Evolutionary conservation across 345 rosid species (phyloP).

Genomic region (Sisymbrium irio): DNA sequence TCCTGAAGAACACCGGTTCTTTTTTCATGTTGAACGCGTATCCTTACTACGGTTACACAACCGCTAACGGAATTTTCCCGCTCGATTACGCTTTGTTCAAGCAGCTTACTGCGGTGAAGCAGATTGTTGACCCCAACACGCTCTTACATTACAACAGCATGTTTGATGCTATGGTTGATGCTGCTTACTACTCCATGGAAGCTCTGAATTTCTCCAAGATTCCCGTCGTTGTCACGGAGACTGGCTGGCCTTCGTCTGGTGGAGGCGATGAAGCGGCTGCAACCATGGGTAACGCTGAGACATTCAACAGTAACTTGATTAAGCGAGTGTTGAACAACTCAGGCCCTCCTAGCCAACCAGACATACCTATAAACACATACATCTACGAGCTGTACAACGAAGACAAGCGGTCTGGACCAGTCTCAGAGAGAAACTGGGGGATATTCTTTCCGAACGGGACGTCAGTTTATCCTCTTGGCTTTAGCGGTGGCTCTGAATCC

Average conservation of each 20-base stretch:
- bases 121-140: conserved; percentile 98
- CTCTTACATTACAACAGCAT: conserved; percentile 81
- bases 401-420: conserved; percentile 72
- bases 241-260: conserved; percentile 98
- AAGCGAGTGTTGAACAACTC: conserved; percentile 69
- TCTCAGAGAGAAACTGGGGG: conserved; percentile 90
- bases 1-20: conserved; percentile 80
- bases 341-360: conserved; percentile 86
- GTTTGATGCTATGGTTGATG: conserved; percentile 99
- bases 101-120: conserved; percentile 70
- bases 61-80: conserved; percentile 82
- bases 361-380: conserved; percentile 64
- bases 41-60: conserved; percentile 87
- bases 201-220: conserved; percentile 66
- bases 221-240: conserved; percentile 78
- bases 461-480: conserved; percentile 62
- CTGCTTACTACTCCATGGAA: conserved; percentile 84
- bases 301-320: conserved; percentile 72
- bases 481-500: conserved; percentile 34
- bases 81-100: conserved; percentile 83
- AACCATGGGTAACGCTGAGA: conserved; percentile 62
- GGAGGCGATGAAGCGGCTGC: conserved; percentile 81
- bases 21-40: conserved; percentile 91
- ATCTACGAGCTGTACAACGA: conserved; percentile 90
- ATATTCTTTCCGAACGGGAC: conserved; percentile 70